phyloP scores from a whole-genome alignment of 345 rosid genomes.

The Raphanus raphanistrum region DNA sequence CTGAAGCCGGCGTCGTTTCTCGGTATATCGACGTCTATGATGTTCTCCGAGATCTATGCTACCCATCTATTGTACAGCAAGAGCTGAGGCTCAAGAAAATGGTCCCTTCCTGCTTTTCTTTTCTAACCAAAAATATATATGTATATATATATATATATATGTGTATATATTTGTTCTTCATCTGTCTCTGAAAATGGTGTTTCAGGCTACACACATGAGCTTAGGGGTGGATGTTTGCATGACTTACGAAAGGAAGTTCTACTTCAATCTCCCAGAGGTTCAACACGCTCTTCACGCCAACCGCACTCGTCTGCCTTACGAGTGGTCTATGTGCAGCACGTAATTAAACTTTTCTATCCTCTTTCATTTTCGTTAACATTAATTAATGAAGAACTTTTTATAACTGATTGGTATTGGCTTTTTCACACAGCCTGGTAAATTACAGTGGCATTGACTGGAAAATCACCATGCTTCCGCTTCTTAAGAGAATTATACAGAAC shows the following conservation, averaged over 20 bases:
- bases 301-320: slow-evolving; percentile 59
- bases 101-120: slow-evolving; percentile 39
- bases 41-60: slow-evolving; percentile 73
- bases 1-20: slow-evolving; percentile 40
- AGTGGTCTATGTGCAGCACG: slow-evolving; percentile 87
- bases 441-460: not conserved
- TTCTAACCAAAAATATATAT: not conserved
- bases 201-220: slow-evolving; percentile 74
- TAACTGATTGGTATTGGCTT: not conserved
- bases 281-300: slow-evolving; percentile 93
- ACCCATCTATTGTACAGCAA: slow-evolving; percentile 75
- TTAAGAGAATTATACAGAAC: not conserved
- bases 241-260: slow-evolving; percentile 60
- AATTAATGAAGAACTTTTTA: not conserved
- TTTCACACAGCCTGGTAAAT: not conserved
- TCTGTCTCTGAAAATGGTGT: not conserved
- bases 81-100: slow-evolving; percentile 66
- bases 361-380: not conserved
- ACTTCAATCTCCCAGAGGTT: slow-evolving; percentile 84
- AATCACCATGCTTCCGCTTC: not conserved
- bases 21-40: slow-evolving; percentile 62
- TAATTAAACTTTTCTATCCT: slow-evolving; percentile 5
- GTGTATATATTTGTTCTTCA: not conserved
- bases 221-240: slow-evolving; percentile 86
- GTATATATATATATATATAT: too few relatives aligned